Evolutionary conservation across 2,329 filamentous ascomycete species (phyloP).

Genomic region (Cytospora mali): DNA sequence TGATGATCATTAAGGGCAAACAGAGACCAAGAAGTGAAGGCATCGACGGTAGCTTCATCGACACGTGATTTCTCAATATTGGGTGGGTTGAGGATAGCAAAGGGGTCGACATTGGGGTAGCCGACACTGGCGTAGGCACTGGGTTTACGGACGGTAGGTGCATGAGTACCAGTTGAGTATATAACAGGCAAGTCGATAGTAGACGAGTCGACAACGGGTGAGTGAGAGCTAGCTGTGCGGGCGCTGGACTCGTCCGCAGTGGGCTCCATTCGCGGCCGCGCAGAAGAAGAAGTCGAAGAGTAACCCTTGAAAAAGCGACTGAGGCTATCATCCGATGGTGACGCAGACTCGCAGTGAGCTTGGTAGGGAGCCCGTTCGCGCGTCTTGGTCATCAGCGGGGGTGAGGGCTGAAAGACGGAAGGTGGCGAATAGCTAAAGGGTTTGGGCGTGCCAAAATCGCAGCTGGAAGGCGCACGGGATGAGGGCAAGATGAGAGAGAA

Average conservation of each 20-base stretch:
- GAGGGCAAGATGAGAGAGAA: conserved; percentile 10
- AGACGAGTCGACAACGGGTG: neutral
- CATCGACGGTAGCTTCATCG: conserved; percentile 51
- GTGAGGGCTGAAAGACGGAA: conserved; percentile 16
- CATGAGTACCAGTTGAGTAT: neutral
- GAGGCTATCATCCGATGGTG: conserved; percentile 8
- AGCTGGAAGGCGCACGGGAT: conserved; percentile 18
- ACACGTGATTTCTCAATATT: conserved; percentile 41
- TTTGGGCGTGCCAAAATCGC: conserved; percentile 18
- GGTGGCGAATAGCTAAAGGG: conserved; percentile 8
- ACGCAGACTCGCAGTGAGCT: conserved; percentile 20
- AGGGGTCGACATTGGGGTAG: neutral
- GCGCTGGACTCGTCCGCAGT: neutral
- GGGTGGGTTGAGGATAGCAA: too few species aligned
- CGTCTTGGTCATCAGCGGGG: conserved; percentile 16
- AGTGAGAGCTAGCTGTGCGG: neutral
- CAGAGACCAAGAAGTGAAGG: conserved; percentile 44
- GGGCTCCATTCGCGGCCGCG: neutral
- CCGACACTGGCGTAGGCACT: neutral
- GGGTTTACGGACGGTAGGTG: neutral
- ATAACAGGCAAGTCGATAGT: neutral
- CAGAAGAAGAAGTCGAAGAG: conserved; percentile 1
- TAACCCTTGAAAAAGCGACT: conserved; percentile 13
- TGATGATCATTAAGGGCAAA: conserved; percentile 39
- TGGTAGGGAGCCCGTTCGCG: conserved; percentile 16